Evolutionary conservation across 2,329 filamentous ascomycete genomes (phyloP), one percentile per base, ranked within the genome.

Genomic region (Fusarium sp.): DNA sequence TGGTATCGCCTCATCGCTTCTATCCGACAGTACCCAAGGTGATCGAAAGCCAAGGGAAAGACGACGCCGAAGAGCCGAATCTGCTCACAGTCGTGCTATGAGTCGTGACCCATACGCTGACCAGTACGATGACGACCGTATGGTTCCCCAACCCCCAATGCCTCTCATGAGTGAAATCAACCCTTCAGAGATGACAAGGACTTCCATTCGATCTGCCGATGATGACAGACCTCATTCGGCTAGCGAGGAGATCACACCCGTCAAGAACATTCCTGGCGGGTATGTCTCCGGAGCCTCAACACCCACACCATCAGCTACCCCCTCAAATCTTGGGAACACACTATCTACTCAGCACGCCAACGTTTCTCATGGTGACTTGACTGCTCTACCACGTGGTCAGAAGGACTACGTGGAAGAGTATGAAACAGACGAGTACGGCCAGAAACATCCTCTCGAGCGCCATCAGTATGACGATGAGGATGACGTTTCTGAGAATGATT

Each of bases 91-190:
- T 58, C 77, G 79, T 41, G 83, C 81, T 32, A 77, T 83, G 11
- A 81, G 79, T 8, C 78, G 79, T 17, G 83, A 85, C 41, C 79
- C 78, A 47, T 82, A 82, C 62, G 76, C 76, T 1, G 84, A 87
- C 14, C 84, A 85, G 13, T 83, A 84, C 39, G 86, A 86, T 7
- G 82, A 86, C 3, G 82, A 86, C 61, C 84, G 88, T 51, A 83
- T 89, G 20, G 87, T 92, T 15, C 83, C 83, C 11, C 78, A 80
- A 7, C 91, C 94, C 8, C 92, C 92, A 7, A 93, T 97, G 90
- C 95, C 95, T 4, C 85, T 97, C 65, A 90, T 92, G 78, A 97
- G 94, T 78, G 92, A 93, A 56, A 87, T 97, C 58, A 91, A 92
- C 68, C 88, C 92, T 41, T 97, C 95, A 0, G 94, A 97, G 51